Evolutionary conservation across 441 rosid species (phyloP).

Genomic region (Flueggea neowawraea): DNA sequence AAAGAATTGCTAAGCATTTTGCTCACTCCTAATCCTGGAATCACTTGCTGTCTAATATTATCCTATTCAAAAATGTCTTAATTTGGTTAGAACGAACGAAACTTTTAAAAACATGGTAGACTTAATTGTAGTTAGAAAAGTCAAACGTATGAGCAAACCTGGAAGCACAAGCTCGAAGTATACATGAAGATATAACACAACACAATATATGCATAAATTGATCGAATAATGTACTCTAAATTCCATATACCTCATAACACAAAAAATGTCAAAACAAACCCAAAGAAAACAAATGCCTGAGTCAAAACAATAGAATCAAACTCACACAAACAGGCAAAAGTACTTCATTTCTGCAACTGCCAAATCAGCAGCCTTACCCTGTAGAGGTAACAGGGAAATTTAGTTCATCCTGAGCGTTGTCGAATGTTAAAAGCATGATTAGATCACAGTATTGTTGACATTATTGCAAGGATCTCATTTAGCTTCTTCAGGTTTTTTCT

Average conservation of each 20-base stretch:
- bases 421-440: not conserved
- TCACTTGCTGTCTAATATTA: too few relatives aligned
- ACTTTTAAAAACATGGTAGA: too few relatives aligned
- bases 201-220: not conserved
- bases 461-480: not conserved
- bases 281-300: not conserved
- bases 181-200: too few relatives aligned
- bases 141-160: too few relatives aligned
- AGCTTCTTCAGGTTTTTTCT: not conserved
- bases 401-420: not conserved
- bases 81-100: too few relatives aligned
- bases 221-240: not conserved
- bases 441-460: not conserved
- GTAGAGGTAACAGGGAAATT: not conserved
- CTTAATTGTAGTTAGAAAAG: too few relatives aligned
- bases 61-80: too few relatives aligned
- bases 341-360: not conserved
- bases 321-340: not conserved
- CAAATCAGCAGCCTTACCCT: not conserved
- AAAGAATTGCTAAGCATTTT: too few relatives aligned
- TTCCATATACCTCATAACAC: not conserved
- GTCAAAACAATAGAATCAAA: not conserved
- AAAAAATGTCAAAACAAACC: not conserved
- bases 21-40: too few relatives aligned
- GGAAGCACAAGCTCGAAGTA: too few relatives aligned